These are phyloP conservation scores for Sporisorium reilianum DNA, from an alignment of 1,284 basidiomycete species.

Conservation along the genomic window DNA sequence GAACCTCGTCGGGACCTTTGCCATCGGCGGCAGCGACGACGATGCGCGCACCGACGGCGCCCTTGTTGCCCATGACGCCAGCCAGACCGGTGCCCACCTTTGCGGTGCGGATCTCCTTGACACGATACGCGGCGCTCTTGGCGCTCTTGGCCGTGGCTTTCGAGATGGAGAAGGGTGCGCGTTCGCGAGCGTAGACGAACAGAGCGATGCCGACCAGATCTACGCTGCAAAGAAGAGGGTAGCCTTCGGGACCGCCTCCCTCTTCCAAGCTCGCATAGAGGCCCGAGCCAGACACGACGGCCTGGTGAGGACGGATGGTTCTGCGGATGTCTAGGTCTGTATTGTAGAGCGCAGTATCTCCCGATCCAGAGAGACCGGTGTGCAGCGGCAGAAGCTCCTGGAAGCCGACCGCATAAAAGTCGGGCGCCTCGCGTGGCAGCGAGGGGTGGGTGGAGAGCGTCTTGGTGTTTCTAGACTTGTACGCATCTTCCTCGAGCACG, in stretches of 20 bases:
- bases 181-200: conserved; percentile 82
- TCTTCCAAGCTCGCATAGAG: conserved; percentile 62
- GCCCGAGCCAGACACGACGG: conserved; percentile 58
- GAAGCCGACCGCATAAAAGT: conserved; percentile 88
- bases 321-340: conserved; percentile 74
- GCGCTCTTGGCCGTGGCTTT: conserved; percentile 79
- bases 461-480: conserved; percentile 42
- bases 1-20: conserved; percentile 46
- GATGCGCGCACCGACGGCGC: conserved; percentile 88
- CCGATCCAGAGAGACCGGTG: conserved; percentile 61
- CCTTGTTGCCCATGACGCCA: conserved; percentile 88
- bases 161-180: conserved; percentile 70
- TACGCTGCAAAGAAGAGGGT: conserved; percentile 57
- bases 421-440: conserved; percentile 70
- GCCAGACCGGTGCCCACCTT: conserved; percentile 67
- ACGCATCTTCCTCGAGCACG: conserved; percentile 28
- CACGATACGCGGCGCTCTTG: conserved; percentile 72
- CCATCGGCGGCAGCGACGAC: conserved; percentile 72
- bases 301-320: conserved; percentile 65
- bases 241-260: conserved; percentile 66
- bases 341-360: conserved; percentile 75
- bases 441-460: conserved; percentile 40
- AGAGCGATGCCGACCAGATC: conserved; percentile 65
- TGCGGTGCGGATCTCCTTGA: conserved; percentile 64
- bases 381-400: conserved; percentile 85